Conservation (phyloP, 2,329 filamentous ascomycete genomes). For the Metarhizium sp. region DNA sequence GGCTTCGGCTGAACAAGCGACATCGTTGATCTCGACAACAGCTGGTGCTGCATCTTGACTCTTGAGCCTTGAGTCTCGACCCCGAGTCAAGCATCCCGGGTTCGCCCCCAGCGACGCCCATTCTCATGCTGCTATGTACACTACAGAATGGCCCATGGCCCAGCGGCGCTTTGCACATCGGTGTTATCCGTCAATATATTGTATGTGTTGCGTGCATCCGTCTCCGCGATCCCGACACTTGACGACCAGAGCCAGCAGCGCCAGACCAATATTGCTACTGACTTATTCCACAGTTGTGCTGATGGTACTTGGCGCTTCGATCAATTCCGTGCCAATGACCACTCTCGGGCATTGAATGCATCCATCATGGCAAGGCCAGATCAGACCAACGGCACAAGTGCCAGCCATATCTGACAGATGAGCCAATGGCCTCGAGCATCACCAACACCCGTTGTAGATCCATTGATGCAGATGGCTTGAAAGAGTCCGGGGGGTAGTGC, state of each 20-base stretch:
- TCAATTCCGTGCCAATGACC: not conserved
- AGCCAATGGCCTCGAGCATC: not conserved
- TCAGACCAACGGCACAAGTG: too few relatives aligned
- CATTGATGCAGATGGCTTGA: not conserved
- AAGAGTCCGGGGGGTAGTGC: not conserved
- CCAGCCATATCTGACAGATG: not conserved
- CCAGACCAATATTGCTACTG: too few relatives aligned
- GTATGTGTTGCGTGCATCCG: not conserved
- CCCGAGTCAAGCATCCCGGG: not conserved
- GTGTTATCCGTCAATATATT: too few relatives aligned
- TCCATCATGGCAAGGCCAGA: not conserved
- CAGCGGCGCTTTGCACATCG: not conserved
- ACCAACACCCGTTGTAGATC: not conserved
- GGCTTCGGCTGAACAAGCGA: not conserved
- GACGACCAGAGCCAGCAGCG: too few relatives aligned
- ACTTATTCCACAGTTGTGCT: not conserved
- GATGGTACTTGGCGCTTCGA: not conserved
- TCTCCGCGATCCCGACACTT: not conserved
- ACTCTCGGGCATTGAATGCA: not conserved
- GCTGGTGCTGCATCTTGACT: too few relatives aligned
- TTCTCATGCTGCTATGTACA: too few relatives aligned
- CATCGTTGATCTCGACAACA: too few relatives aligned
- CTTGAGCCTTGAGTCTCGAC: too few relatives aligned
- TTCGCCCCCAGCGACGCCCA: too few relatives aligned
- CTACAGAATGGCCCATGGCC: too few relatives aligned